These are phyloP conservation scores for Sporisorium graminicola DNA, from an alignment of 1,284 basidiomycete genomes.

Conservation along the genomic window DNA sequence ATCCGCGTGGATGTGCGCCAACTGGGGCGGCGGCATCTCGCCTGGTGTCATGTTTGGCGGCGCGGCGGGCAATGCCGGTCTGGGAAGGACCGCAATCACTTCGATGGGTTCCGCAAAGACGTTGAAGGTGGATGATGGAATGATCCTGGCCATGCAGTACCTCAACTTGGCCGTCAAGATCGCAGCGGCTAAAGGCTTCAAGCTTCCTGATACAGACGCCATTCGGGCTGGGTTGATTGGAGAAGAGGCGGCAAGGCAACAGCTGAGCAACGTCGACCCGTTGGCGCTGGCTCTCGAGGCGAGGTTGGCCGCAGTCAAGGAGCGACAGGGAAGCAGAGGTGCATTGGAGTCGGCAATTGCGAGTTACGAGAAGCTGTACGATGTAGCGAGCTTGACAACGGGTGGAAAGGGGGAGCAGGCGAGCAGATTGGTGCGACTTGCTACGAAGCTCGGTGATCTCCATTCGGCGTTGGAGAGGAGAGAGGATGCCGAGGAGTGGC, in stretches of 20 bases:
- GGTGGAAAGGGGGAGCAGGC: neutral
- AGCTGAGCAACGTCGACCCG: constrained; percentile 43
- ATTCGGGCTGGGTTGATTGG: constrained; percentile 26
- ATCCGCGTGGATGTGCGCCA: constrained; percentile 63
- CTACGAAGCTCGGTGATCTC: constrained; percentile 60
- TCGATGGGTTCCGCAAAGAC: constrained; percentile 32
- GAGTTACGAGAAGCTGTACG: constrained; percentile 45
- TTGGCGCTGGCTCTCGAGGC: constrained; percentile 43
- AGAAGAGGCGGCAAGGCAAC: constrained; percentile 37
- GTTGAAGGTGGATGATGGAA: constrained; percentile 45
- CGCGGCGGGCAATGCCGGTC: constrained; percentile 23
- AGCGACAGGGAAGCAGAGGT: constrained; percentile 41
- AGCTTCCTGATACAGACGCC: constrained; percentile 52
- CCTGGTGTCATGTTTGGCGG: constrained; percentile 55
- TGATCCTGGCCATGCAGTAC: constrained; percentile 55
- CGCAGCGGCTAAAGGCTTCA: constrained; percentile 53
- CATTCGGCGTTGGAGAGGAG: constrained; percentile 32
- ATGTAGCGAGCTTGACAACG: constrained; percentile 15
- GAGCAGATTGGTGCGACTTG: constrained; percentile 47
- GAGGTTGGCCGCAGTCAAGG: constrained; percentile 36
- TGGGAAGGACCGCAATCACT: constrained; percentile 38
- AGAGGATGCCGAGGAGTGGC: constrained; percentile 50
- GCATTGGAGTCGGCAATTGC: constrained; percentile 29
- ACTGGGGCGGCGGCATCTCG: constrained; percentile 66
- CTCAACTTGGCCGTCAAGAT: constrained; percentile 49